phyloP scores from a whole-genome alignment of 1,284 basidiomycete genomes.

The Heterobasidion occidentale region DNA sequence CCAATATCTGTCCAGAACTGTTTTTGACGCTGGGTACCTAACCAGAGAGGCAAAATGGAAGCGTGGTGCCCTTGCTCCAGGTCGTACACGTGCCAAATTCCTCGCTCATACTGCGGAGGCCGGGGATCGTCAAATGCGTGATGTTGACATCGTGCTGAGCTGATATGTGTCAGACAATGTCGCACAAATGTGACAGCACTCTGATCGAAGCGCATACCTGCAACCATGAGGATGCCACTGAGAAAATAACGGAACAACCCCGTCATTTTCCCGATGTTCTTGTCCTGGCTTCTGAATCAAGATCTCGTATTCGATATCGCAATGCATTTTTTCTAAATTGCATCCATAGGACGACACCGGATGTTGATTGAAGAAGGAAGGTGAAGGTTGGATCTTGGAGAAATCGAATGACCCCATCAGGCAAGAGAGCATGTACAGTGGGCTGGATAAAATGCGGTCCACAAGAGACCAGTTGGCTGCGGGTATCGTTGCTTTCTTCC shows the following conservation, averaged over 20 bases:
- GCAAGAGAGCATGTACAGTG: slow-evolving; percentile 18
- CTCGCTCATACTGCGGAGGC: slow-evolving; percentile 19
- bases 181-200: not conserved
- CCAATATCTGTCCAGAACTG: slow-evolving; percentile 33
- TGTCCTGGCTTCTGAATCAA: slow-evolving; percentile 3
- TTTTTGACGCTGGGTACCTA: slow-evolving; percentile 25
- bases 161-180: slow-evolving; percentile 2
- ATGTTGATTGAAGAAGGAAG: slow-evolving; percentile 22
- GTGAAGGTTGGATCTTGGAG: slow-evolving; percentile 24
- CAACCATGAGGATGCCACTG: slow-evolving; percentile 45
- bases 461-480: slow-evolving; percentile 4
- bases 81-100: slow-evolving; percentile 35
- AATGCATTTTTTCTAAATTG: not conserved
- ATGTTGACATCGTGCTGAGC: slow-evolving; percentile 17
- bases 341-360: not conserved
- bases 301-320: slow-evolving; percentile 3
- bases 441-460: slow-evolving; percentile 8
- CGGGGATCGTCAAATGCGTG: slow-evolving; percentile 5
- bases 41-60: slow-evolving; percentile 34
- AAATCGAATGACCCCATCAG: slow-evolving; percentile 30
- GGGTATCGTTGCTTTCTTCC: not conserved
- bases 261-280: slow-evolving; percentile 35
- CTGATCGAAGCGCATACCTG: slow-evolving; percentile 19
- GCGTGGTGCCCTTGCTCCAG: slow-evolving; percentile 29
- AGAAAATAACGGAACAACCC: slow-evolving; percentile 43